Evolutionary conservation across 352 stramenopile species (phyloP).

Genomic region (Globisporangium yorkense): DNA sequence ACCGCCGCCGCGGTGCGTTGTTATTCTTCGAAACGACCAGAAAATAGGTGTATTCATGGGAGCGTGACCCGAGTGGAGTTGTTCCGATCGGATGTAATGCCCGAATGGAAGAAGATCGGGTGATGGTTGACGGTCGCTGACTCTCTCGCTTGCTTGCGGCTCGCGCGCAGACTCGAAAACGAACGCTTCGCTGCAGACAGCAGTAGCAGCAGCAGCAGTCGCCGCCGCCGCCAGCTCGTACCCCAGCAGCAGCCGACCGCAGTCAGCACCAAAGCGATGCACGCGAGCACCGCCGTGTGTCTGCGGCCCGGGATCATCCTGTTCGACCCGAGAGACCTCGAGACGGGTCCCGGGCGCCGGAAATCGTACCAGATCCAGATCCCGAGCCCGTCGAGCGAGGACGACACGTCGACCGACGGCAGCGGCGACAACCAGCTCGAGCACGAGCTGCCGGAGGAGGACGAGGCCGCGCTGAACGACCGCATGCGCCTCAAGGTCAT

Average conservation of each 20-base stretch:
- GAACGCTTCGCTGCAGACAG: neutral
- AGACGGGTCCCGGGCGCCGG: conserved; percentile 1
- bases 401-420: conserved; percentile 13
- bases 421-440: conserved; percentile 17
- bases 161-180: neutral
- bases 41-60: no score
- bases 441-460: conserved; percentile 6
- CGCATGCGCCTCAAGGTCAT: conserved; percentile 49
- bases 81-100: conserved; percentile 1
- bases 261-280: conserved; percentile 5
- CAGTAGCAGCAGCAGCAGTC: neutral
- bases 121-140: neutral
- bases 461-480: conserved; percentile 8
- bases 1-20: neutral
- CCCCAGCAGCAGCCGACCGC: neutral
- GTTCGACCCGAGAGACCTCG: conserved; percentile 45
- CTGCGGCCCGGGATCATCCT: conserved; percentile 32
- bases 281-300: conserved; percentile 4
- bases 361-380: conserved; percentile 10
- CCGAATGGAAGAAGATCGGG: neutral
- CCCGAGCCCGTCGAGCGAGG: conserved; percentile 6
- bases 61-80: neutral
- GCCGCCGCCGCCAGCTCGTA: neutral
- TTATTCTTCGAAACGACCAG: no score
- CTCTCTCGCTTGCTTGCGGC: neutral